Evolutionary conservation across 2,329 filamentous ascomycete species (phyloP).

Genomic region (Pseudocercospora pini-densiflorae): DNA sequence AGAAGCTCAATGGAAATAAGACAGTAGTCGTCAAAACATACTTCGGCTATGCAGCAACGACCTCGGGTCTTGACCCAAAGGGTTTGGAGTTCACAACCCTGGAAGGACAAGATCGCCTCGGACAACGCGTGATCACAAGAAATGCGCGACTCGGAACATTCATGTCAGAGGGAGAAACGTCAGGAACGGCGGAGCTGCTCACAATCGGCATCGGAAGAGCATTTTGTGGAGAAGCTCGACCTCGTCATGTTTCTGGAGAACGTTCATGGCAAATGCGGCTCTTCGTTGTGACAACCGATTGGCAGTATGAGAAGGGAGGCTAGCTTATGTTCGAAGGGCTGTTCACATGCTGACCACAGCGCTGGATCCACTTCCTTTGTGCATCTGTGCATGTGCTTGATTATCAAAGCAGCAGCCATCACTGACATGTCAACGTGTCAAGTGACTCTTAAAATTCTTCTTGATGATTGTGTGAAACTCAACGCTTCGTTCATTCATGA

Average conservation of each 20-base stretch:
- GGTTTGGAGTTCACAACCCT: background rate
- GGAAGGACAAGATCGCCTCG: background rate
- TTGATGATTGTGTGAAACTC: background rate
- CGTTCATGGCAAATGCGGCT: background rate
- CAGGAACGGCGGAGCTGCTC: background rate
- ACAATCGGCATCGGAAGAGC: background rate
- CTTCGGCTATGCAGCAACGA: background rate
- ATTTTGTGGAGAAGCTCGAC: background rate
- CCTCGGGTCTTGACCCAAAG: background rate
- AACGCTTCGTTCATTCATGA: background rate
- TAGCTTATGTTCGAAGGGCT: background rate
- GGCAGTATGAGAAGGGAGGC: background rate
- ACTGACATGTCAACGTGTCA: background rate
- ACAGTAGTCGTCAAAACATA: background rate
- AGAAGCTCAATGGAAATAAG: background rate
- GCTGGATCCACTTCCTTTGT: background rate
- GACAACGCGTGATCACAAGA: background rate
- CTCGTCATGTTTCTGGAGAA: background rate
- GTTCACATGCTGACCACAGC: constrained; percentile 6
- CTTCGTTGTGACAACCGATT: background rate
- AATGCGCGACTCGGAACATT: background rate
- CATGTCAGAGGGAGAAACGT: background rate
- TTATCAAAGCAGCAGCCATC: background rate
- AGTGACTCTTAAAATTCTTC: no score
- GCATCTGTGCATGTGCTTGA: background rate